A percentile compares a stretch with the other conserved stretches of the same genome.
Conservation (phyloP, 495 filamentous ascomycete genomes). For the Tetracladium setigerum region DNA sequence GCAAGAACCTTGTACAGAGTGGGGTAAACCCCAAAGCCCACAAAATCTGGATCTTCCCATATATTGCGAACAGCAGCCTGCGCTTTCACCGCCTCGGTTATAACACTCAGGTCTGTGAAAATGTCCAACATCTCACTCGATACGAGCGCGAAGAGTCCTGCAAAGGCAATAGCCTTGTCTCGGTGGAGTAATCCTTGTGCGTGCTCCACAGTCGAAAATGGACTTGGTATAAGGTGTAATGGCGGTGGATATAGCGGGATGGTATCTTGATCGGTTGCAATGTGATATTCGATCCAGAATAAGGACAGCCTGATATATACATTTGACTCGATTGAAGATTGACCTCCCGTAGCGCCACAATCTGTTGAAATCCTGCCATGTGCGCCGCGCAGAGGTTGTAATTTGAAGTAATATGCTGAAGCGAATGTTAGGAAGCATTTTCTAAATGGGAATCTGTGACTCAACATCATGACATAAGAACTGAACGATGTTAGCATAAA, state of each 20-base stretch:
- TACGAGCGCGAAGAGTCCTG: too few species aligned
- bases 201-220: not conserved
- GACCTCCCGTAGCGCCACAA: not conserved
- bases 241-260: not conserved
- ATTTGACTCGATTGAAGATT: not conserved
- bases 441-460: not conserved
- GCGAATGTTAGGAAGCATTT: not conserved
- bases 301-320: not conserved
- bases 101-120: not conserved
- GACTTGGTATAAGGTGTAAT: not conserved
- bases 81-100: not conserved
- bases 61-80: not conserved
- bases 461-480: not conserved
- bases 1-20: not conserved
- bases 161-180: too few species aligned
- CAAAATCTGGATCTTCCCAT: not conserved
- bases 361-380: not conserved
- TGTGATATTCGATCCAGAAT: constrained; percentile 4
- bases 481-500: not conserved
- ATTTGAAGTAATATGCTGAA: not conserved
- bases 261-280: not conserved
- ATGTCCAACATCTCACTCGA: not conserved
- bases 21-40: not conserved
- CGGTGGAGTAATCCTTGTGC: too few species aligned
- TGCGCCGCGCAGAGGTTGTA: not conserved